phyloP scores from a whole-genome alignment of 345 rosid species.

The Citrus australasica region DNA sequence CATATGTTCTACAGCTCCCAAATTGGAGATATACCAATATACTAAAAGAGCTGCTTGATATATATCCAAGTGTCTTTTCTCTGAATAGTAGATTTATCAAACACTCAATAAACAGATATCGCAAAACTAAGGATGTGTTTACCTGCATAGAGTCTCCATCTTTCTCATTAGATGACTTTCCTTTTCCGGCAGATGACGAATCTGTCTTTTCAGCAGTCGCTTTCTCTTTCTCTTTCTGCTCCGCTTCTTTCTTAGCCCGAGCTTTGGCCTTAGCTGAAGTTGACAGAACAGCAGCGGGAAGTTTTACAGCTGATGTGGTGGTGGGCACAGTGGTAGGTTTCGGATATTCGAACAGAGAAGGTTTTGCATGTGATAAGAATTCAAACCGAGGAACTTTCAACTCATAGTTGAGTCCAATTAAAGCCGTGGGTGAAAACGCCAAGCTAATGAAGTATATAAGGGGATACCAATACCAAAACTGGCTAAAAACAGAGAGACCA shows the following conservation, averaged over 20 bases:
- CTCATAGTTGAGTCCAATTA: conserved; percentile 90
- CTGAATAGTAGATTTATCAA: not conserved
- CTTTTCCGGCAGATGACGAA: conserved; percentile 49
- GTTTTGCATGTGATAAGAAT: conserved; percentile 90
- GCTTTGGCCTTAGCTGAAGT: conserved; percentile 98
- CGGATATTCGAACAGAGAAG: conserved; percentile 93
- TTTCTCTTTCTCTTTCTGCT: conserved; percentile 64
- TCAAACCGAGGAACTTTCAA: conserved; percentile 93
- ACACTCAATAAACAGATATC: not conserved
- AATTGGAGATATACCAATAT: not conserved
- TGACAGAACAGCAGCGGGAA: conserved; percentile 95
- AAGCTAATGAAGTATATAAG: conserved; percentile 89
- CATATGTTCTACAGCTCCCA: not conserved
- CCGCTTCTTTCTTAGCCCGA: conserved; percentile 98
- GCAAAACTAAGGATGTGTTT: not conserved
- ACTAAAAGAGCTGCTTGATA: not conserved
- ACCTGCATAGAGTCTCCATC: conserved; percentile 98
- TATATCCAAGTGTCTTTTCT: not conserved
- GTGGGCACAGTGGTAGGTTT: conserved; percentile 86
- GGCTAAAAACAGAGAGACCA: conserved; percentile 97
- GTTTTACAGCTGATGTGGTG: conserved; percentile 78
- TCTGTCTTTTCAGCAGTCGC: conserved; percentile 68
- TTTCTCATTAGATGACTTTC: conserved; percentile 68
- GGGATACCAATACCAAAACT: conserved; percentile 99
- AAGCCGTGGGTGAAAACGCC: conserved; percentile 95